These are phyloP conservation scores for Penicillium sp. DNA, from an alignment of 2,329 filamentous ascomycete genomes.

Conservation along the genomic window DNA sequence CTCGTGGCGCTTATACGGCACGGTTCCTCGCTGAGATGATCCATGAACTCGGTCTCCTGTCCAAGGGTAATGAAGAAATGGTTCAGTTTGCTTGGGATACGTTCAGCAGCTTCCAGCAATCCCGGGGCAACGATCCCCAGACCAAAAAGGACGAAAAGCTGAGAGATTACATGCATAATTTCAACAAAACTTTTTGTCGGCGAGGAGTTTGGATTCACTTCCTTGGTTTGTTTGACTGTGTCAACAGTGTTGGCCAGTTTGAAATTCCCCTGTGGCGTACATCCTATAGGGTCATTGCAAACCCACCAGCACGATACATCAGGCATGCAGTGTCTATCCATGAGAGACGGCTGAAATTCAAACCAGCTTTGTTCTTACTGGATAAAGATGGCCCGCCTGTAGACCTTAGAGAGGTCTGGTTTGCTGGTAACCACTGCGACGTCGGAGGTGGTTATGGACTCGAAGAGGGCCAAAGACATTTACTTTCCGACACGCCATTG, in stretches of 20 bases:
- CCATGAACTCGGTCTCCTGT: conserved; percentile 77
- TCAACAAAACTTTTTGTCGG: conserved; percentile 78
- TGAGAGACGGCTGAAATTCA: conserved; percentile 58
- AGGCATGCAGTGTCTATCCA: conserved; percentile 63
- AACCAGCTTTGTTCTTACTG: conserved; percentile 50
- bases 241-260: conserved; percentile 78
- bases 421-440: conserved; percentile 59
- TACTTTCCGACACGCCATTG: conserved; percentile 55
- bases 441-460: conserved; percentile 59
- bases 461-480: conserved; percentile 29
- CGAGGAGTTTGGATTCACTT: conserved; percentile 75
- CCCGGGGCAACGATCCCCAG: conserved; percentile 31
- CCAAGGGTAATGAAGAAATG: conserved; percentile 84
- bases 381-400: conserved; percentile 51
- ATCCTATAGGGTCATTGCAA: conserved; percentile 68
- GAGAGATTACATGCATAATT: conserved; percentile 75
- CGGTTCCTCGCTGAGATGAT: conserved; percentile 82
- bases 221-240: conserved; percentile 79
- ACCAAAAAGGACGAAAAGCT: conserved; percentile 52
- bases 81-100: conserved; percentile 77
- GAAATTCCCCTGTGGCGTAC: conserved; percentile 76
- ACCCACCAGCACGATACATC: conserved; percentile 58
- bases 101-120: conserved; percentile 48
- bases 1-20: conserved; percentile 72
- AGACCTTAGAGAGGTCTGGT: conserved; percentile 61